Conservation (phyloP, 176 grass and related monocot species). For the Thalia dealbata region DNA sequence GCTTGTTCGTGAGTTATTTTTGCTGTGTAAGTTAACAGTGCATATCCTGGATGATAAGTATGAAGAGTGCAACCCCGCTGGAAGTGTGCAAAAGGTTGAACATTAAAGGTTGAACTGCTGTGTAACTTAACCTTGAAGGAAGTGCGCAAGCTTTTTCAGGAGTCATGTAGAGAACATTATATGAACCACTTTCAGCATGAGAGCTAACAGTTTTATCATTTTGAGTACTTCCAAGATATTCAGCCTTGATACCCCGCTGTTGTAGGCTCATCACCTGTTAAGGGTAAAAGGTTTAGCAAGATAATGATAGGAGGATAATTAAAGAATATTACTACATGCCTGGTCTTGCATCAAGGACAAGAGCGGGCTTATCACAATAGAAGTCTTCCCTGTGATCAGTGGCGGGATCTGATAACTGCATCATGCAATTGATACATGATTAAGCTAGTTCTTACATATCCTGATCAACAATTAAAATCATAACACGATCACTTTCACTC, state of each 20-base stretch:
- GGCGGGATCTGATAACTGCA: constrained; percentile 83
- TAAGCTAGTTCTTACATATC: neutral
- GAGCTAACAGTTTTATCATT: constrained; percentile 32
- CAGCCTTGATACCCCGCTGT: constrained; percentile 61
- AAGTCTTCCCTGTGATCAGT: constrained; percentile 58
- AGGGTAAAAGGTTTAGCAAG: constrained; percentile 19
- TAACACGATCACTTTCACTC: neutral
- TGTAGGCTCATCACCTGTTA: constrained; percentile 88
- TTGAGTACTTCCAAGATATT: constrained; percentile 82
- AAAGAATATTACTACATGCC: constrained; percentile 23
- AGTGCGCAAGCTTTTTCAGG: constrained; percentile 80
- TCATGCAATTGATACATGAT: neutral
- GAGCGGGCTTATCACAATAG: constrained; percentile 74
- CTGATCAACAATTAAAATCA: neutral
- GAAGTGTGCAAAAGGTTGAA: too few species aligned
- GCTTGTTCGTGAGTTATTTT: neutral
- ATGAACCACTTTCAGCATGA: constrained; percentile 55
- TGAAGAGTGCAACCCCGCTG: neutral
- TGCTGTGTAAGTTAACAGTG: neutral
- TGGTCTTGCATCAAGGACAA: constrained; percentile 91
- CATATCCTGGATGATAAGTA: neutral
- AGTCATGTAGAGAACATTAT: constrained; percentile 83
- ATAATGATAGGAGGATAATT: neutral
- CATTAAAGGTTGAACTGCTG: too few species aligned
- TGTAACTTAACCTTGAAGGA: constrained; percentile 49